Percentiles rank a stretch among this genome's conserved stretches.
These are phyloP conservation scores for Globisporangium iwayamae DNA, from an alignment of 352 stramenopile species.

Conservation along the genomic window DNA sequence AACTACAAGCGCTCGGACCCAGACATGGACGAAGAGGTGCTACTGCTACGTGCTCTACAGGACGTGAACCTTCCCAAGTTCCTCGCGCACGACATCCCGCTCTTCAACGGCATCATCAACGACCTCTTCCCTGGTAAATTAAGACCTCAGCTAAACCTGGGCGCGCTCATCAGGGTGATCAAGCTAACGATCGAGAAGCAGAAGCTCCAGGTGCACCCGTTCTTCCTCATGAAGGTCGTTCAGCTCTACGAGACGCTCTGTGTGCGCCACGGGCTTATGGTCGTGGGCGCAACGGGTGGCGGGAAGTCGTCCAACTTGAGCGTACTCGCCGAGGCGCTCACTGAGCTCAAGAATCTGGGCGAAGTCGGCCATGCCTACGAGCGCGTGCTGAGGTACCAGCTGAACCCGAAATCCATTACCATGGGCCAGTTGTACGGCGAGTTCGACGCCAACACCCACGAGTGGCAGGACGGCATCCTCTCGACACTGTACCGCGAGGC, in stretches of 20 bases:
- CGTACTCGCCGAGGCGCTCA: constrained; percentile 86
- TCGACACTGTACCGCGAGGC: constrained; percentile 88
- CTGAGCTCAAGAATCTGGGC: constrained; percentile 75
- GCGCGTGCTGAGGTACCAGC: constrained; percentile 77
- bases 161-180: constrained; percentile 76
- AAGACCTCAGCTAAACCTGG: constrained; percentile 89
- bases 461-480: constrained; percentile 94
- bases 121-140: constrained; percentile 92
- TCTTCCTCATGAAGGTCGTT: constrained; percentile 92
- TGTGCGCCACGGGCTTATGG: constrained; percentile 94
- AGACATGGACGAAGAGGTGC: constrained; percentile 91
- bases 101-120: constrained; percentile 94
- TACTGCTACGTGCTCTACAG: constrained; percentile 90
- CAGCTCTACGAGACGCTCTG: constrained; percentile 95
- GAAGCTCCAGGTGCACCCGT: constrained; percentile 83
- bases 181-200: constrained; percentile 86
- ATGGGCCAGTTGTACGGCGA: constrained; percentile 96
- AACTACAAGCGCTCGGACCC: constrained; percentile 94
- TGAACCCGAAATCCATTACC: constrained; percentile 96
- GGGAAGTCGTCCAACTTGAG: constrained; percentile 89
- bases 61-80: constrained; percentile 97
- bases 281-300: constrained; percentile 91
- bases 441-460: constrained; percentile 94
- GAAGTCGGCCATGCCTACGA: constrained; percentile 84
- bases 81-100: constrained; percentile 91